Conservation (phyloP, 2,329 filamentous ascomycete genomes). For the Bretziella fagacearum region DNA sequence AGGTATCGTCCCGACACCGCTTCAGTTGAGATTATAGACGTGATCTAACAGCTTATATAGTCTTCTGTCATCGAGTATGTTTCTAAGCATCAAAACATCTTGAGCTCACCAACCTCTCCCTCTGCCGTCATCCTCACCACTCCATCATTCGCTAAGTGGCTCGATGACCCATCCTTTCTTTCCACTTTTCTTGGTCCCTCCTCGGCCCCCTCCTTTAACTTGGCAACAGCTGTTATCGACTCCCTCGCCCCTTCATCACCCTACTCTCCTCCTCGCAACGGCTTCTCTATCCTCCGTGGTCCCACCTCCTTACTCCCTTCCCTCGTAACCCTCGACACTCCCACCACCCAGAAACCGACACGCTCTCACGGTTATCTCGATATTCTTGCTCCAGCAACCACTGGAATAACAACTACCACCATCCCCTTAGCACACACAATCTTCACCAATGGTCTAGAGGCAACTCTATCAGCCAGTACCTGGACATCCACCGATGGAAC, state of each 20-base stretch:
- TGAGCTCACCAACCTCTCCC: background rate
- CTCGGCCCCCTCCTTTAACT: conserved; percentile 23
- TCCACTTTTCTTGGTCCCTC: conserved; percentile 15
- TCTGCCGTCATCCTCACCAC: conserved; percentile 31
- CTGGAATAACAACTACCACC: conserved; percentile 24
- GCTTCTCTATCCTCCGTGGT: conserved; percentile 15
- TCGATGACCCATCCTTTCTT: conserved; percentile 30
- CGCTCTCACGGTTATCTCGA: conserved; percentile 10
- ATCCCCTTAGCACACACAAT: conserved; percentile 62
- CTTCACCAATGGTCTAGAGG: conserved; percentile 50
- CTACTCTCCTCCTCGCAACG: background rate
- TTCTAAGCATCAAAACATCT: background rate
- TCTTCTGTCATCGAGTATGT: too few relatives aligned
- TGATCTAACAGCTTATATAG: too few relatives aligned
- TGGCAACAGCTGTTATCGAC: conserved; percentile 41
- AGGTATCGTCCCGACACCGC: too few relatives aligned
- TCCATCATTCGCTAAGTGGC: conserved; percentile 29
- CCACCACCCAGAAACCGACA: background rate
- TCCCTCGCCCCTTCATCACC: conserved; percentile 26
- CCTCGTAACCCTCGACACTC: background rate
- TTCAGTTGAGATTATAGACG: too few relatives aligned
- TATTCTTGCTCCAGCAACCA: background rate
- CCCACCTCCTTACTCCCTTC: background rate
- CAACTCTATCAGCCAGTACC: conserved; percentile 34
- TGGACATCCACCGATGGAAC: conserved; percentile 15